A percentile compares a stretch with the other conserved stretches of the same genome.
These are phyloP conservation scores for Luffa aegyptiaca DNA, from an alignment of 306 rosid species.

Conservation along the genomic window DNA sequence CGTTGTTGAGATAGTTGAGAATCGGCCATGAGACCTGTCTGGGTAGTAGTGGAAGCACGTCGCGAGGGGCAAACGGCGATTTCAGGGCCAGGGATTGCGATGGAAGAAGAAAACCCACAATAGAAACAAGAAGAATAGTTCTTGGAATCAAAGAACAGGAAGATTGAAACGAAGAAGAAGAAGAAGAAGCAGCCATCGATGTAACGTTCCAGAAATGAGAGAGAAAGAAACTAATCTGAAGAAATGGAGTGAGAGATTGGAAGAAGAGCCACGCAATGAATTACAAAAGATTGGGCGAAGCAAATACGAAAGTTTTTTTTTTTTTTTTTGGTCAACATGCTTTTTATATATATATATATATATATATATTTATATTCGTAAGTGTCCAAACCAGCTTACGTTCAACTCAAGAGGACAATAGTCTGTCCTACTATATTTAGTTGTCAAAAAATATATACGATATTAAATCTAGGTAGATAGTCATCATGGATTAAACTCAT, in stretches of 20 bases:
- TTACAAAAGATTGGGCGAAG: not conserved
- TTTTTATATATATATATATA: no score
- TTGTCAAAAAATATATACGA: no score
- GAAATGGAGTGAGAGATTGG: not conserved
- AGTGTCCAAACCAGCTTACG: no score
- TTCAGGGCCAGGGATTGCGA: slow-evolving; percentile 9
- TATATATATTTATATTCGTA: no score
- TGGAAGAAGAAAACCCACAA: not conserved
- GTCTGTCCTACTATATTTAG: no score
- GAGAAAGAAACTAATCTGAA: not conserved
- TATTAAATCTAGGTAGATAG: no score
- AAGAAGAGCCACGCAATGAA: not conserved
- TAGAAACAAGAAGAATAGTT: not conserved
- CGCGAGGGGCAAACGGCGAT: slow-evolving; percentile 45
- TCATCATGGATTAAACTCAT: no score
- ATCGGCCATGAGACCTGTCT: slow-evolving; percentile 71
- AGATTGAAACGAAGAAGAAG: not conserved
- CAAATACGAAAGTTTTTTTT: not conserved
- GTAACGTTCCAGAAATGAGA: not conserved
- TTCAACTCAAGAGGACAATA: no score
- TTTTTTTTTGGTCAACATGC: not conserved
- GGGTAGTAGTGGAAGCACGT: slow-evolving; percentile 74
- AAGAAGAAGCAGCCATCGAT: not conserved
- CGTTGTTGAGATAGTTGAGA: slow-evolving; percentile 55
- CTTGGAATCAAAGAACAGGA: not conserved